phyloP scores from a whole-genome alignment of 208 protist species.

The Trypanosoma melophagium region DNA sequence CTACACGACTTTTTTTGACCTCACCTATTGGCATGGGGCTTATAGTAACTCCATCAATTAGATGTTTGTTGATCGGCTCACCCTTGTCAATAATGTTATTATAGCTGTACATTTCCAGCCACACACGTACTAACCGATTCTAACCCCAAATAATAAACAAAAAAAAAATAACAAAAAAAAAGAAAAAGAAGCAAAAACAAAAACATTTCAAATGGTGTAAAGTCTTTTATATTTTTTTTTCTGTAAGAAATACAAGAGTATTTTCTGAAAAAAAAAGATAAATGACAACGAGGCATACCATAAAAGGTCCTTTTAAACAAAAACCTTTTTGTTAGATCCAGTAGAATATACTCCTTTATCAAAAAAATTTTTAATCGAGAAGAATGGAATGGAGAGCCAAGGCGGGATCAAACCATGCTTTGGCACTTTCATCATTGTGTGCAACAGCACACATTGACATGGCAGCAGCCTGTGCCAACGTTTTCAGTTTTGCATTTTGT shows the following conservation, averaged over 20 bases:
- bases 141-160: neutral
- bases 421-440: constrained; percentile 14
- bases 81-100: constrained; percentile 88
- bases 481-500: constrained; percentile 52
- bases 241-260: too few relatives aligned
- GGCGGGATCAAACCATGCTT: constrained; percentile 67
- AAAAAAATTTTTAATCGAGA: constrained; percentile 41
- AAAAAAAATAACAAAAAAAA: constrained; percentile 4
- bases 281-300: too few relatives aligned
- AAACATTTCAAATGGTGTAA: neutral
- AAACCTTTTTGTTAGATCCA: too few relatives aligned
- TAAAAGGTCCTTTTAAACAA: too few relatives aligned
- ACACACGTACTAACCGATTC: neutral
- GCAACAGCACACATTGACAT: constrained; percentile 63
- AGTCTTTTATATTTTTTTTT: neutral
- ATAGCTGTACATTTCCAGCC: constrained; percentile 63
- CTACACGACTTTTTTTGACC: constrained; percentile 13
- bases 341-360: too few relatives aligned
- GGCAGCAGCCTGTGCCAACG: constrained; percentile 61
- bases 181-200: constrained; percentile 2
- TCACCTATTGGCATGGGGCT: constrained; percentile 27
- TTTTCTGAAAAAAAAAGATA: too few relatives aligned
- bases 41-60: constrained; percentile 56
- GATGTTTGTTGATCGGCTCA: constrained; percentile 62
- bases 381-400: constrained; percentile 63